These are phyloP conservation scores for Pleoardoris graminearum DNA, from an alignment of 2,329 filamentous ascomycete species.

Conservation along the genomic window DNA sequence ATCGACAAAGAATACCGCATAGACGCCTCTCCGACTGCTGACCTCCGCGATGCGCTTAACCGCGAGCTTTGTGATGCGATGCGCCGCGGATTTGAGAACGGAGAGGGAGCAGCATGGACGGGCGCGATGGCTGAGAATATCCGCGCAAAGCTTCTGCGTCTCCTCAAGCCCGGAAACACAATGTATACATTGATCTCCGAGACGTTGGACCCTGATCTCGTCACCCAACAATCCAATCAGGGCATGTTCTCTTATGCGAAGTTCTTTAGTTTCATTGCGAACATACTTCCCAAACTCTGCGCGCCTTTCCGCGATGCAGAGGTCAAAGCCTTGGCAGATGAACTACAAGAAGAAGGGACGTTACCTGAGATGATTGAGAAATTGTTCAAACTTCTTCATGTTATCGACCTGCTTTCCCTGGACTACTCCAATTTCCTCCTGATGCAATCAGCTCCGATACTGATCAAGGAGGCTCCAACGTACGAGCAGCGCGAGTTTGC, in stretches of 20 bases:
- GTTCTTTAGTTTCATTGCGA: constrained; percentile 76
- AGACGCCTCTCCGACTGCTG: constrained; percentile 60
- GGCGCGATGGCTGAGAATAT: constrained; percentile 72
- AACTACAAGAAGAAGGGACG: constrained; percentile 54
- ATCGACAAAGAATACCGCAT: constrained; percentile 80
- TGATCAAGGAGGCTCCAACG: constrained; percentile 70
- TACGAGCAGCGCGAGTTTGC: constrained; percentile 77
- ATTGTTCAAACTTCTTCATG: constrained; percentile 72
- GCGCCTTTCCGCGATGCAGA: constrained; percentile 79
- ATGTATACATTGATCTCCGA: constrained; percentile 77
- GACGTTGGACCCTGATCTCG: constrained; percentile 72
- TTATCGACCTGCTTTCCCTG: constrained; percentile 76
- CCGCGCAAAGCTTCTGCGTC: constrained; percentile 70
- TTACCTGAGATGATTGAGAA: constrained; percentile 71
- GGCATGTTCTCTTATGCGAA: constrained; percentile 80
- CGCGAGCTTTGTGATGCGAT: constrained; percentile 64
- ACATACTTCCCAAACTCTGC: constrained; percentile 76
- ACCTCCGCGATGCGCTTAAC: constrained; percentile 62
- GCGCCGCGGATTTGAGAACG: constrained; percentile 63
- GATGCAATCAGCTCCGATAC: constrained; percentile 68
- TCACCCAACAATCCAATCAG: constrained; percentile 68
- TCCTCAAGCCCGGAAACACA: constrained; percentile 70
- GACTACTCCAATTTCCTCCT: constrained; percentile 84
- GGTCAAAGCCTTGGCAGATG: constrained; percentile 68
- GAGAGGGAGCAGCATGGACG: constrained; percentile 69